Conservation (phyloP, 306 rosid genomes). For the Styphnolobium japonicum region DNA sequence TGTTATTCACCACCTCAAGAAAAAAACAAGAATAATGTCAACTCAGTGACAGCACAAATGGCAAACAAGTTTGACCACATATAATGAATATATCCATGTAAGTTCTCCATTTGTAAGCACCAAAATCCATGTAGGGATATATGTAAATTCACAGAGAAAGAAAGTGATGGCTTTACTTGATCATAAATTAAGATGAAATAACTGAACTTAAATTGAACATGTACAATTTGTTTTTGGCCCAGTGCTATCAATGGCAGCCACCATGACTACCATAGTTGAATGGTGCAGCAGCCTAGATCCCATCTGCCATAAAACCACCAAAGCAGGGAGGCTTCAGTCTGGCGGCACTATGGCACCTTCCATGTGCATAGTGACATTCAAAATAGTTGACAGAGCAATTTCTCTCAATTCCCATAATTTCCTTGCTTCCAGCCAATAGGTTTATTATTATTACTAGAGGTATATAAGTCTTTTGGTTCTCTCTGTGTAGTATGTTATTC, state of each 20-base stretch:
- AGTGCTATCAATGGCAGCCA: not conserved
- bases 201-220: not conserved
- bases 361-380: not conserved
- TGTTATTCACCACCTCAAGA: constrained; percentile 35
- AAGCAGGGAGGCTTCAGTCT: not conserved
- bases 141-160: not conserved
- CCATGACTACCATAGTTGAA: not conserved
- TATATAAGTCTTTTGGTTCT: not conserved
- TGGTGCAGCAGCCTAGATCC: not conserved
- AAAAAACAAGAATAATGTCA: constrained; percentile 23
- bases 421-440: not conserved
- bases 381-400: not conserved
- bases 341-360: not conserved
- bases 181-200: not conserved
- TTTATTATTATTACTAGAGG: not conserved
- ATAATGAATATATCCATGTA: constrained; percentile 1
- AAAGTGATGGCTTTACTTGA: constrained; percentile 14
- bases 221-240: not conserved
- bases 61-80: constrained; percentile 21
- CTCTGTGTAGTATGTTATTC: too few species aligned
- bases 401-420: not conserved
- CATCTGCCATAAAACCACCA: not conserved
- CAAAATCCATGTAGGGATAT: not conserved
- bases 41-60: constrained; percentile 11
- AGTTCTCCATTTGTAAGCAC: not conserved